phyloP scores from a whole-genome alignment of 1,139 yeast species.

The Candida frijolesensis region DNA sequence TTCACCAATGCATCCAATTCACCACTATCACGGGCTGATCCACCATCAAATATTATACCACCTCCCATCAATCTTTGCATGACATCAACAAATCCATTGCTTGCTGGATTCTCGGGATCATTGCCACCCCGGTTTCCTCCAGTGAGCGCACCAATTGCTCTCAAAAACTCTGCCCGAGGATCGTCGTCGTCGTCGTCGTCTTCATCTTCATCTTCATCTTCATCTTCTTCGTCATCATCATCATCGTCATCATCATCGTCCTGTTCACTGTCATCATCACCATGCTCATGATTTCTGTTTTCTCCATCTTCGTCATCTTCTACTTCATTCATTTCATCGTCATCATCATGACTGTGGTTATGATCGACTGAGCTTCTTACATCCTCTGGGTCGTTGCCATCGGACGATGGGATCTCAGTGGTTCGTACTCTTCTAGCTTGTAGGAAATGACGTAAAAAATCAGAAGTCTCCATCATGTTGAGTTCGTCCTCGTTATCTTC shows the following conservation, averaged over 20 bases:
- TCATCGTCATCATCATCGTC: conserved; percentile 18
- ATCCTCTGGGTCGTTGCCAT: background rate
- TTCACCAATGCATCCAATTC: conserved; percentile 45
- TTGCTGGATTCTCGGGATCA: conserved; percentile 9
- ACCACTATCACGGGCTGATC: conserved; percentile 19
- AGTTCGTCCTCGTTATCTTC: conserved; percentile 22
- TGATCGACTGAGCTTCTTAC: background rate
- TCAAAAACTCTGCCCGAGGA: conserved; percentile 28
- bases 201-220: conserved; percentile 20
- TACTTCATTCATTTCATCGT: conserved; percentile 6
- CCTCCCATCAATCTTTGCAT: conserved; percentile 44
- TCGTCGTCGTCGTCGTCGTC: conserved; percentile 25
- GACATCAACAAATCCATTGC: conserved; percentile 34
- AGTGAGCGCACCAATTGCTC: conserved; percentile 29
- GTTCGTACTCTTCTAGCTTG: conserved; percentile 18
- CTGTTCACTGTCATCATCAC: conserved; percentile 18
- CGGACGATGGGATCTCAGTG: conserved; percentile 12
- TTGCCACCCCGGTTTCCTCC: conserved; percentile 12
- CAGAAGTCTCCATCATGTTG: conserved; percentile 28
- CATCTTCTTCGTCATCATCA: conserved; percentile 23
- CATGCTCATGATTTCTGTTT: conserved; percentile 18
- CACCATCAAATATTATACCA: conserved; percentile 34
- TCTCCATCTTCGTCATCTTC: conserved; percentile 17
- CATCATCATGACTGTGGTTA: conserved; percentile 18
- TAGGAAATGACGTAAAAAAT: conserved; percentile 26